These are phyloP conservation scores for Boletus rubropictus DNA, from an alignment of 768 basidiomycete genomes.

Conservation along the genomic window DNA sequence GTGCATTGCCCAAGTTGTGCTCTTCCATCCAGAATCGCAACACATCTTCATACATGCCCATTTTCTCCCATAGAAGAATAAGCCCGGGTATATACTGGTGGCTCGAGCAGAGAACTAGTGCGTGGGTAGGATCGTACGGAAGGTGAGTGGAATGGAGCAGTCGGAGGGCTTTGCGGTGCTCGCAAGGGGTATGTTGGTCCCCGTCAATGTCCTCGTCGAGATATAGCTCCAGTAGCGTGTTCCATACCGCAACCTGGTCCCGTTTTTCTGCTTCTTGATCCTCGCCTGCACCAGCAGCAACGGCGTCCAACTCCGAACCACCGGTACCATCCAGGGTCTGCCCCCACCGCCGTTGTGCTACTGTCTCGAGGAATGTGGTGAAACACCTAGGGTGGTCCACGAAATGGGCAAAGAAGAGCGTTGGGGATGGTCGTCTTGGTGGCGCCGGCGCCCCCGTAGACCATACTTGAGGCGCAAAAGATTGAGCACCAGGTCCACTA, in stretches of 20 bases:
- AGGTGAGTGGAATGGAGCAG: conserved; percentile 55
- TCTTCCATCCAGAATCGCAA: conserved; percentile 89
- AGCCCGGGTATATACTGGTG: conserved; percentile 77
- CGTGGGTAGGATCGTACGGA: conserved; percentile 87
- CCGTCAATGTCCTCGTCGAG: conserved; percentile 42
- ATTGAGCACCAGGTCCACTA: conserved; percentile 27
- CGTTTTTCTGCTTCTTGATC: conserved; percentile 49
- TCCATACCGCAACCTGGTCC: conserved; percentile 89
- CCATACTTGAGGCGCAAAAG: conserved; percentile 5
- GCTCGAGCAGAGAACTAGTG: conserved; percentile 90
- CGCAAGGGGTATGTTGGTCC: conserved; percentile 5
- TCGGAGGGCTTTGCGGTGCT: conserved; percentile 59
- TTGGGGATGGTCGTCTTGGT: conserved; percentile 65
- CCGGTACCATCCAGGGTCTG: conserved; percentile 50
- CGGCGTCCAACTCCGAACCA: conserved; percentile 5
- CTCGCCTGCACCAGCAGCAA: conserved; percentile 17
- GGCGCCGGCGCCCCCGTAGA: conserved; percentile 24
- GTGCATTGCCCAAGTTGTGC: conserved; percentile 27
- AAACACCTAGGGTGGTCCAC: conserved; percentile 84
- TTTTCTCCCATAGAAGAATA: conserved; percentile 85
- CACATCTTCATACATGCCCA: conserved; percentile 96
- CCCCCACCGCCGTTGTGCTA: conserved; percentile 74
- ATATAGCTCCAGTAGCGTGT: conserved; percentile 91
- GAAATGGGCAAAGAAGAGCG: conserved; percentile 89
- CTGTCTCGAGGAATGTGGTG: conserved; percentile 80